Conservation (phyloP, 371 early-diverging fungal species). For the Mortierella sp. region DNA sequence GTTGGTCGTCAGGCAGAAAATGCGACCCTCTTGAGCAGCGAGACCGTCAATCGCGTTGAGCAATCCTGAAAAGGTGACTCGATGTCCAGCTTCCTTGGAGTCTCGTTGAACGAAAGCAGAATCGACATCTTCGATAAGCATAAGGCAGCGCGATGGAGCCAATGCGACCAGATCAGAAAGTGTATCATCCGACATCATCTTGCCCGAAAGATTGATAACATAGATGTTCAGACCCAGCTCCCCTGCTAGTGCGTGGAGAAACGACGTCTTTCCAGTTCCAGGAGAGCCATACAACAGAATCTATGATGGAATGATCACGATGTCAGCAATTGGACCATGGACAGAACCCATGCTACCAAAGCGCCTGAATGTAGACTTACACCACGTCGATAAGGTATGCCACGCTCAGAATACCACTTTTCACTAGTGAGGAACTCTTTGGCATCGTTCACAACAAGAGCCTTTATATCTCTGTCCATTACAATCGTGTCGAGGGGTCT, state of each 20-base stretch:
- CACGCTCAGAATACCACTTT: constrained; percentile 88
- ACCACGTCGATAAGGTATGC: constrained; percentile 95
- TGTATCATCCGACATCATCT: constrained; percentile 91
- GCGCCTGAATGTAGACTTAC: too few relatives aligned
- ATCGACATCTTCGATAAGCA: constrained; percentile 98
- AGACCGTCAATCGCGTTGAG: constrained; percentile 91
- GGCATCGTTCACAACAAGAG: constrained; percentile 80
- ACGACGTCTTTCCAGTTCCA: constrained; percentile 94
- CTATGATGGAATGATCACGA: constrained; percentile 17
- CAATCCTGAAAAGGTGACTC: constrained; percentile 71
- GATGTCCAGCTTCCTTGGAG: constrained; percentile 47
- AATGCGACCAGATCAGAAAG: constrained; percentile 87
- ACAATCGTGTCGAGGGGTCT: constrained; percentile 75
- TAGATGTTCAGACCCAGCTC: constrained; percentile 94
- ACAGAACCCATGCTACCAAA: too few relatives aligned
- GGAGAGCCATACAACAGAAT: constrained; percentile 89
- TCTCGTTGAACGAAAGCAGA: constrained; percentile 84
- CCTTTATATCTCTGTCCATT: constrained; percentile 67
- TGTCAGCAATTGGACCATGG: background rate
- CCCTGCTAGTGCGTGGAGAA: constrained; percentile 96
- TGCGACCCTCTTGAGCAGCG: constrained; percentile 80
- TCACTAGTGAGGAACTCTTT: constrained; percentile 80
- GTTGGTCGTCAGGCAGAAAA: constrained; percentile 89
- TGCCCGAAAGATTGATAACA: constrained; percentile 89
- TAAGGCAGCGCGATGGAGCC: constrained; percentile 89